phyloP scores from a whole-genome alignment of 441 rosid genomes.

The Kokia cookei region DNA sequence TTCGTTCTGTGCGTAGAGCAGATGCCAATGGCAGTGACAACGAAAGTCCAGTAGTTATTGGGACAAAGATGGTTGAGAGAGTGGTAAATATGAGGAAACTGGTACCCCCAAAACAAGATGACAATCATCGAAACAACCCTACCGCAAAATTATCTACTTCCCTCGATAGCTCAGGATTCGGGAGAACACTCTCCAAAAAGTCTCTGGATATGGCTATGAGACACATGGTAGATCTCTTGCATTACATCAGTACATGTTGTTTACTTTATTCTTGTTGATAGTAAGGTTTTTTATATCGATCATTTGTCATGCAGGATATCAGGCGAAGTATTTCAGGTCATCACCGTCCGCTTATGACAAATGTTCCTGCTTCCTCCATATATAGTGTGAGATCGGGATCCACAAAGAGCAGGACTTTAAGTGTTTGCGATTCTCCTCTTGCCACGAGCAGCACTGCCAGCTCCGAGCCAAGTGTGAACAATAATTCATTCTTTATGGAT shows the following conservation, averaged over 20 bases:
- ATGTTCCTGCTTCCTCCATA: conserved; percentile 71
- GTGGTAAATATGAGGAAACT: conserved; percentile 89
- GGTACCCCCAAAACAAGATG: conserved; percentile 64
- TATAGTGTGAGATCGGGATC: conserved; percentile 67
- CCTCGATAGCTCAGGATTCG: conserved; percentile 58
- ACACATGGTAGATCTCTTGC: conserved; percentile 55
- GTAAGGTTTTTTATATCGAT: background rate
- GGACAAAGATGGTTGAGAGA: conserved; percentile 87
- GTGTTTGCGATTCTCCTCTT: conserved; percentile 57
- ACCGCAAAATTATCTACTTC: conserved; percentile 40
- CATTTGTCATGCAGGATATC: conserved; percentile 49
- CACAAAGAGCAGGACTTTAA: conserved; percentile 44
- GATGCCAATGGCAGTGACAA: conserved; percentile 32
- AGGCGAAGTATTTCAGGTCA: conserved; percentile 55
- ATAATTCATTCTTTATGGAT: conserved; percentile 39
- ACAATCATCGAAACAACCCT: conserved; percentile 21
- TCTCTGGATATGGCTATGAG: conserved; percentile 86
- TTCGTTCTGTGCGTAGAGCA: conserved; percentile 27
- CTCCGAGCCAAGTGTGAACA: conserved; percentile 73
- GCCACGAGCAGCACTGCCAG: conserved; percentile 64
- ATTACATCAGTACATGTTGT: background rate
- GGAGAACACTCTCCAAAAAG: conserved; percentile 66
- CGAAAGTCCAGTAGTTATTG: conserved; percentile 68
- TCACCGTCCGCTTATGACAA: conserved; percentile 51
- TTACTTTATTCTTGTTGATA: background rate